Percentiles rank a stretch among this genome's conserved stretches.
Conservation (phyloP, 2,329 filamentous ascomycete species). For the Aspergillus japonicus region DNA sequence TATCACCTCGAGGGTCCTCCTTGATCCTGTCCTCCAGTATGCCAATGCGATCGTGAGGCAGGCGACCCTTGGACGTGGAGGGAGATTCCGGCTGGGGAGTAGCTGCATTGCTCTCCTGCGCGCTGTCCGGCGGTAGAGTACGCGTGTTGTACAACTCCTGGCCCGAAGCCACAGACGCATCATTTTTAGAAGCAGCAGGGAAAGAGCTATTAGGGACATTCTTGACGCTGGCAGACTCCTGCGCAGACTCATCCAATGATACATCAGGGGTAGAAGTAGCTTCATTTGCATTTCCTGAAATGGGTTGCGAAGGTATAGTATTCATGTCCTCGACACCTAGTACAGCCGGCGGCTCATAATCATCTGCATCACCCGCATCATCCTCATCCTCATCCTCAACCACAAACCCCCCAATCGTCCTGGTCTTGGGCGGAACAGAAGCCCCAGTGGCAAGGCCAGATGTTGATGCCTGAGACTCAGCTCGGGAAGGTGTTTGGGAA, state of each 20-base stretch:
- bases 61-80: conserved; percentile 50
- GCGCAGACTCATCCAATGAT: conserved; percentile 59
- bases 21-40: conserved; percentile 87
- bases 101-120: conserved; percentile 39
- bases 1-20: conserved; percentile 88
- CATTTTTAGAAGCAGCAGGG: conserved; percentile 47
- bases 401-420: conserved; percentile 61
- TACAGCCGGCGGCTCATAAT: conserved; percentile 56
- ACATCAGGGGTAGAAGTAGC: conserved; percentile 57
- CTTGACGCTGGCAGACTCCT: conserved; percentile 49
- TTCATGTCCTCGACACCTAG: conserved; percentile 51
- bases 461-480: conserved; percentile 36
- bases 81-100: conserved; percentile 47
- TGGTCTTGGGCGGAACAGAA: conserved; percentile 44
- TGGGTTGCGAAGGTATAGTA: conserved; percentile 52
- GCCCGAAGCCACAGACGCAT: conserved; percentile 36
- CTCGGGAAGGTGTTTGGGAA: conserved; percentile 35
- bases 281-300: conserved; percentile 58
- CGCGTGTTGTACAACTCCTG: conserved; percentile 39
- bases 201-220: conserved; percentile 53
- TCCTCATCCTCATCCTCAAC: conserved; percentile 62
- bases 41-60: conserved; percentile 71
- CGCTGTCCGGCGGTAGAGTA: conserved; percentile 29
- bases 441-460: conserved; percentile 33
- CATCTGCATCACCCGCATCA: conserved; percentile 48